Evolutionary conservation across 164 flowering plant species (phyloP).

Genomic region (Piper betle): DNA sequence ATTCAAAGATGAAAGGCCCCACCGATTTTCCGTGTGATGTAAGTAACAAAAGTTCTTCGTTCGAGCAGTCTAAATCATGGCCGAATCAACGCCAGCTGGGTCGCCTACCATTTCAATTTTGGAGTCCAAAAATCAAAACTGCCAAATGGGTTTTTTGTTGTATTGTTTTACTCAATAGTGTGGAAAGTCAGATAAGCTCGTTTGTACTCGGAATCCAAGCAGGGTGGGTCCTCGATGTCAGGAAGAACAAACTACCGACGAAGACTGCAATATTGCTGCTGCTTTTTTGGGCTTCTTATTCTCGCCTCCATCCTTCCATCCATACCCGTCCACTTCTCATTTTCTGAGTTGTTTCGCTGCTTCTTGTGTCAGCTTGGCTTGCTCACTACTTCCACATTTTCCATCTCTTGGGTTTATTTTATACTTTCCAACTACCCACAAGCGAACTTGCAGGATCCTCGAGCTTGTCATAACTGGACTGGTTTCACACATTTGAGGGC

Average conservation of each 20-base stretch:
- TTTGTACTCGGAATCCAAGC: neutral
- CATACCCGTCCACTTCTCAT: neutral
- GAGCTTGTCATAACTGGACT: neutral
- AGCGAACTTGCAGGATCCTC: neutral
- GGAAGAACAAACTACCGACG: constrained; percentile 14
- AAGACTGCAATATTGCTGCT: constrained; percentile 1
- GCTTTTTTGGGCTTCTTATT: constrained; percentile 8
- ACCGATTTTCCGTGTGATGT: neutral
- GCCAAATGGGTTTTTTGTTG: neutral
- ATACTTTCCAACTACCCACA: neutral
- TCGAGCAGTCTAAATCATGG: neutral
- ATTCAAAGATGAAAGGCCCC: neutral
- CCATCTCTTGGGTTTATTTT: neutral
- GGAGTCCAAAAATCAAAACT: neutral
- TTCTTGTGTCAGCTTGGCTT: too few species aligned
- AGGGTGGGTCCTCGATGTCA: constrained; percentile 3
- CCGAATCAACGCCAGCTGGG: too few species aligned
- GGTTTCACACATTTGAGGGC: neutral
- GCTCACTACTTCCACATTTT: neutral
- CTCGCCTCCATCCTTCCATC: constrained; percentile 1
- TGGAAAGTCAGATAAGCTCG: neutral
- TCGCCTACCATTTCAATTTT: neutral
- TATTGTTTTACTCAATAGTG: neutral
- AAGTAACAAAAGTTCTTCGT: neutral
- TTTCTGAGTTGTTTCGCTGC: neutral